Percentiles rank a stretch among this genome's conserved stretches.
Evolutionary conservation across 306 rosid species (phyloP).

Genomic region (Phaseolus lunatus): DNA sequence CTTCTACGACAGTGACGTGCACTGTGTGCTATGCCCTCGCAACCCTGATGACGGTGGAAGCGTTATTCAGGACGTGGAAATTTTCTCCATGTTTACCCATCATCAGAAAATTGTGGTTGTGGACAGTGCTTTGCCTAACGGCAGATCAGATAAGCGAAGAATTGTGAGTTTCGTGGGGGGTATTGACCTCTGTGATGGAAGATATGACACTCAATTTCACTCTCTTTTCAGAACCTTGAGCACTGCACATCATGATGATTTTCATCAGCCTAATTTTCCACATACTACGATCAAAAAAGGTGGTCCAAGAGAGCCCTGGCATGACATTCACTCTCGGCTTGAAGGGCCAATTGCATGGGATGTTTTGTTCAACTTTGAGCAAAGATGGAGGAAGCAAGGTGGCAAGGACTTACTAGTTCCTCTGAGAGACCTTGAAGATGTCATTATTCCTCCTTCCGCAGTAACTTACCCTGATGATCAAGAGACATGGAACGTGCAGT

Average conservation of each 20-base stretch:
- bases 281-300: constrained; percentile 59
- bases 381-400: constrained; percentile 77
- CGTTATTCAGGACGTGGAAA: constrained; percentile 53
- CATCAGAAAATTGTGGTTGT: constrained; percentile 80
- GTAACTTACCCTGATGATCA: constrained; percentile 62
- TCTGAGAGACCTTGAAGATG: constrained; percentile 54
- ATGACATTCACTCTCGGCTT: constrained; percentile 68
- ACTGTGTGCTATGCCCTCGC: constrained; percentile 71
- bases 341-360: constrained; percentile 83
- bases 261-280: constrained; percentile 67
- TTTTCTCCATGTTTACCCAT: constrained; percentile 69
- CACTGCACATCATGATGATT: constrained; percentile 67
- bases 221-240: constrained; percentile 67
- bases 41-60: constrained; percentile 74
- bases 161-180: constrained; percentile 76
- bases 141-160: constrained; percentile 48
- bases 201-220: constrained; percentile 73
- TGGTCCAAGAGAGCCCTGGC: constrained; percentile 80
- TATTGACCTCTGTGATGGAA: constrained; percentile 74
- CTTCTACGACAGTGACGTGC: constrained; percentile 57
- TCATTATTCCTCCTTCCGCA: constrained; percentile 62
- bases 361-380: constrained; percentile 72
- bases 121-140: constrained; percentile 60
- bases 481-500: constrained; percentile 76
- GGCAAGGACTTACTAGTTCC: constrained; percentile 64